phyloP scores from a whole-genome alignment of 1,284 basidiomycete species.

The Fistulina hepatica region DNA sequence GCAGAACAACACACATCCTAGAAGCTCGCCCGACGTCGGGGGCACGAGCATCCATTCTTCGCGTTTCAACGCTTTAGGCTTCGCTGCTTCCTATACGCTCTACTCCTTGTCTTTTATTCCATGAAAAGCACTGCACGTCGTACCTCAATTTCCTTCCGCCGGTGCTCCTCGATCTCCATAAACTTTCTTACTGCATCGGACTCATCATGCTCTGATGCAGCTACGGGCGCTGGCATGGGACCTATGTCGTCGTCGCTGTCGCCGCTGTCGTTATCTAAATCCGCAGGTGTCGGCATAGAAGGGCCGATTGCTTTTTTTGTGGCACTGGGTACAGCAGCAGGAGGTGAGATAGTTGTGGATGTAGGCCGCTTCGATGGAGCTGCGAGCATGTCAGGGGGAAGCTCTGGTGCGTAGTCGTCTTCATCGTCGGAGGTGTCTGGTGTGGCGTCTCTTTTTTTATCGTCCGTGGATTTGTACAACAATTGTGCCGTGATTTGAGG shows the following conservation, averaged over 20 bases:
- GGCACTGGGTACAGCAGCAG: constrained; percentile 18
- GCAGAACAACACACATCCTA: constrained; percentile 47
- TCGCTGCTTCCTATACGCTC: constrained; percentile 47
- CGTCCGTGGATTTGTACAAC: too few species aligned
- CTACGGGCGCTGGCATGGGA: constrained; percentile 55
- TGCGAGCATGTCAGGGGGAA: constrained; percentile 50
- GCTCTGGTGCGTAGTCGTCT: constrained; percentile 48
- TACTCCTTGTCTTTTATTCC: neutral
- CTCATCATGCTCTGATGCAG: constrained; percentile 23
- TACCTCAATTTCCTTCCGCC: constrained; percentile 57
- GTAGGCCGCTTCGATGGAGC: constrained; percentile 16
- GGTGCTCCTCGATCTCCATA: constrained; percentile 68
- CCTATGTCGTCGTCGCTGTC: constrained; percentile 70
- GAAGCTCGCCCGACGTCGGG: constrained; percentile 65
- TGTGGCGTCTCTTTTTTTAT: too few species aligned
- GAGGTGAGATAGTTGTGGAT: constrained; percentile 24
- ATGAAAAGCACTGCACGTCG: constrained; percentile 12
- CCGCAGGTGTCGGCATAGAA: constrained; percentile 24
- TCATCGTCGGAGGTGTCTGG: too few species aligned
- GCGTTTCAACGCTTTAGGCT: constrained; percentile 65
- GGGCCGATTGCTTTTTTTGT: constrained; percentile 16
- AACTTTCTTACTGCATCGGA: constrained; percentile 66
- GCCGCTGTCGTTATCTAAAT: constrained; percentile 31
- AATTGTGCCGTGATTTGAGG: too few species aligned
- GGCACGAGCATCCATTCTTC: constrained; percentile 96